Evolutionary conservation across 2,329 filamentous ascomycete genomes (phyloP), one percentile per base, ranked within the genome.

Genomic region (Neoscytalidium dimidiatum): DNA sequence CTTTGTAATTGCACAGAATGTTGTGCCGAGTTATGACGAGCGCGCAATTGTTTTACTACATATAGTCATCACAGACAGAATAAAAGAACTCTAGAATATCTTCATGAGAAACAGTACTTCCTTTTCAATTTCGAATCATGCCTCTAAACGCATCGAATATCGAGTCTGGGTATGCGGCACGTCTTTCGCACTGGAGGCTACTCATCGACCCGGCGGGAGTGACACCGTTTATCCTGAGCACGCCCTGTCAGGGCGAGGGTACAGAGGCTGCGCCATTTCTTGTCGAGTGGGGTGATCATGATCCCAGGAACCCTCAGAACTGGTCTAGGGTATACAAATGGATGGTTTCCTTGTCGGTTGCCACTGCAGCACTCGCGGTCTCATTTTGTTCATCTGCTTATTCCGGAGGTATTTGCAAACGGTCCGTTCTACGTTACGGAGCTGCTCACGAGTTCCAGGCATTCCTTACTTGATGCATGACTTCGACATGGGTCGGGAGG

Each of bases 261-360:
- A 48, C 44, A 13, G 19, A 23, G 9, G 23, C n/a, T 7, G 13
- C 9, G 7, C 80, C 80, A 1, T 81, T 75, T 66, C 70, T 81
- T 11, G 78, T 83, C 52, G 77, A 80, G 53, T 83, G 79, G 79
- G 76, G 81, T 57, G 75, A 79, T 19, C 76, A 80, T 52, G 81
- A 83, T 64, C 77, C 79, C 1, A 74, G 80, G 66, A 81, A 83
- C 63, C 79, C 80, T 0, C 75, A 81, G 74, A 71, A 68, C 8
- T 81, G 77, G 67, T 9, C 70, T 7, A 71, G 69, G 57, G 70
- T 69, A 48, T 78, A 75, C 69, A 82, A 82, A 67, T 80, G 79
- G 79, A 68, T 74, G 17, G 74, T 79, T 51, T 73, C 76, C 5
- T 28, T 80, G 28, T 69, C 75, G 14, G 75, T 80, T 66, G 79